A percentile compares a stretch with the other conserved stretches of the same genome.
These are phyloP conservation scores for Aspergillus candidus DNA, from an alignment of 2,329 filamentous ascomycete genomes.

Conservation along the genomic window DNA sequence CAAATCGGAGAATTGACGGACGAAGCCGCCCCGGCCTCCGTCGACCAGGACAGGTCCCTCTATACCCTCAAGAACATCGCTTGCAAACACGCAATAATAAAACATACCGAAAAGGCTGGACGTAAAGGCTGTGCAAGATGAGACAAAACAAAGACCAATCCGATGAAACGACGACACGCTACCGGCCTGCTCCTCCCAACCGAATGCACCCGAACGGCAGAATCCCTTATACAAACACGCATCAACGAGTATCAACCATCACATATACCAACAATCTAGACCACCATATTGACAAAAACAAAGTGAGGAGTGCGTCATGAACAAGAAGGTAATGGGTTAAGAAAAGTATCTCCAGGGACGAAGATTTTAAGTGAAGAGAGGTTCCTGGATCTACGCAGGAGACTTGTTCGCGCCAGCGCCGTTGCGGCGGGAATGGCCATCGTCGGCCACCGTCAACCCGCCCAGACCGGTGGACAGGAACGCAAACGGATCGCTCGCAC, in stretches of 20 bases:
- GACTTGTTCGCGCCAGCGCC: conserved; percentile 43
- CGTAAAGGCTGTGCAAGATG: conserved; percentile 16
- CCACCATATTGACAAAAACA: conserved; percentile 33
- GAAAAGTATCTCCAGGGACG: neutral
- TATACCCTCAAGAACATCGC: conserved; percentile 21
- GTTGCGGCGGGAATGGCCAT: conserved; percentile 41
- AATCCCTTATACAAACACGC: conserved; percentile 41
- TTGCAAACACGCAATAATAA: conserved; percentile 21
- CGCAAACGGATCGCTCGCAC: conserved; percentile 56
- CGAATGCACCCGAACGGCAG: conserved; percentile 39
- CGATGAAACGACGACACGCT: conserved; percentile 36
- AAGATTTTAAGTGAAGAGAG: neutral
- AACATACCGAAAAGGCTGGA: conserved; percentile 18
- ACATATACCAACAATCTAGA: conserved; percentile 34
- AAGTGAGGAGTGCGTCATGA: conserved; percentile 13
- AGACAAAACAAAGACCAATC: conserved; percentile 17
- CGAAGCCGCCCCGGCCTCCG: conserved; percentile 15
- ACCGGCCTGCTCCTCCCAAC: conserved; percentile 40
- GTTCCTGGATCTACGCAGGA: conserved; percentile 29
- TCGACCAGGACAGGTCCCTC: conserved; percentile 13
- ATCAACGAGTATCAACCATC: conserved; percentile 35
- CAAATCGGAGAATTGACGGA: conserved; percentile 14
- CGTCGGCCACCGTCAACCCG: conserved; percentile 50
- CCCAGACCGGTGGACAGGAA: conserved; percentile 58
- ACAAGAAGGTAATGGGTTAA: conserved; percentile 7